Evolutionary conservation across 2,329 filamentous ascomycete genomes (phyloP).

Genomic region (Emergomyces orientalis): DNA sequence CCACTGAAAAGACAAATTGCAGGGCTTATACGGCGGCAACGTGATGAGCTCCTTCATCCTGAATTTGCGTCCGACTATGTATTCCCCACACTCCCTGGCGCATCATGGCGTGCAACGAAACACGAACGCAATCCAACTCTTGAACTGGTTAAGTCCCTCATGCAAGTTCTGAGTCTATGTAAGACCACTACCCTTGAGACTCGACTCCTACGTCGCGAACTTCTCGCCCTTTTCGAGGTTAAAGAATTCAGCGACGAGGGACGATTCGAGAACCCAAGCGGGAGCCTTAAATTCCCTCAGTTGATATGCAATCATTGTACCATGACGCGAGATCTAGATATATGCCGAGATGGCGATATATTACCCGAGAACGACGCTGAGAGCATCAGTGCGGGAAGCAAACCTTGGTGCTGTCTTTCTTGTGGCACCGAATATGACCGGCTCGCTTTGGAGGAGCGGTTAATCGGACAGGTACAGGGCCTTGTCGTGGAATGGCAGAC

Average conservation of each 20-base stretch:
- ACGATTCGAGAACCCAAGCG: slow-evolving; percentile 77
- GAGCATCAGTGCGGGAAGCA: slow-evolving; percentile 23
- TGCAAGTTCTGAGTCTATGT: slow-evolving; percentile 85
- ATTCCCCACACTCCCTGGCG: slow-evolving; percentile 64
- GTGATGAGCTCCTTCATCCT: slow-evolving; percentile 78
- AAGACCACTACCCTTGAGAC: slow-evolving; percentile 85
- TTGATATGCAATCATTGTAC: slow-evolving; percentile 87
- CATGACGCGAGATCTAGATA: slow-evolving; percentile 75
- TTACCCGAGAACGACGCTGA: slow-evolving; percentile 45
- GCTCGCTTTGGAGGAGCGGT: slow-evolving; percentile 71
- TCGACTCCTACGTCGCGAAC: slow-evolving; percentile 75
- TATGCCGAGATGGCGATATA: slow-evolving; percentile 81
- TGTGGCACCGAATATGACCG: slow-evolving; percentile 69
- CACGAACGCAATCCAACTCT: slow-evolving; percentile 65
- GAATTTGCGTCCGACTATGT: slow-evolving; percentile 79
- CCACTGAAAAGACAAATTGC: slow-evolving; percentile 83
- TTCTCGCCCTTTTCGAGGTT: slow-evolving; percentile 83
- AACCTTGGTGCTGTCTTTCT: slow-evolving; percentile 64
- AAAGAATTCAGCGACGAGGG: slow-evolving; percentile 86
- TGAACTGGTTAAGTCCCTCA: slow-evolving; percentile 84
- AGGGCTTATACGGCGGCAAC: slow-evolving; percentile 71
- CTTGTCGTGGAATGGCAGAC: slow-evolving; percentile 71
- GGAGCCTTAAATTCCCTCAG: slow-evolving; percentile 61
- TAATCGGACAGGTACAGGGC: slow-evolving; percentile 68
- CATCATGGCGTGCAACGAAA: slow-evolving; percentile 41